phyloP scores from a whole-genome alignment of 495 filamentous ascomycete genomes.

The Extremus antarcticus region DNA sequence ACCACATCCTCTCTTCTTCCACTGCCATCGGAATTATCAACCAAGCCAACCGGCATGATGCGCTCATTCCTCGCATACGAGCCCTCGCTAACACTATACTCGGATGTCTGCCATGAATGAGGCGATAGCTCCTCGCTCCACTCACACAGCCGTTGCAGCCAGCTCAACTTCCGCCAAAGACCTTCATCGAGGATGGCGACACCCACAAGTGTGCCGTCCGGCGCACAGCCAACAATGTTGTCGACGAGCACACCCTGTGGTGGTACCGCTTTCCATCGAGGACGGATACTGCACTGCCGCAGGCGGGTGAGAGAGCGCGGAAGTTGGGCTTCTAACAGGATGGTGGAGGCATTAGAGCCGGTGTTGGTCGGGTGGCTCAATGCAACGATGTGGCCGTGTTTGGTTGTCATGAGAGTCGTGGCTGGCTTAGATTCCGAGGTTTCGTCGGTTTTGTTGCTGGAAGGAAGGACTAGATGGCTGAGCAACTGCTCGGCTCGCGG shows the following conservation, averaged over 20 bases:
- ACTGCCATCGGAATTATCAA: not conserved
- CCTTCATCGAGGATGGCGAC: constrained; percentile 24
- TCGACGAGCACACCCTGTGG: constrained; percentile 21
- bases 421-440: not conserved
- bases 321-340: constrained; percentile 26
- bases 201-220: constrained; percentile 27
- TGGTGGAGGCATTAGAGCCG: not conserved
- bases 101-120: not conserved
- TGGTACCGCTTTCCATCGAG: constrained; percentile 21
- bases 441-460: not conserved
- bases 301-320: constrained; percentile 27
- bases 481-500: constrained; percentile 1
- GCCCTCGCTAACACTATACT: not conserved
- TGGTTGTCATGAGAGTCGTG: constrained; percentile 23
- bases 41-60: constrained; percentile 7
- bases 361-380: constrained; percentile 4
- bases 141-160: constrained; percentile 17
- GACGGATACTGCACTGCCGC: constrained; percentile 22
- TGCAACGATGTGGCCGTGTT: constrained; percentile 19
- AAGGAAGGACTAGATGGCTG: constrained; percentile 5
- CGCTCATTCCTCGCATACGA: constrained; percentile 1
- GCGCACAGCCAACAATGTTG: constrained; percentile 26
- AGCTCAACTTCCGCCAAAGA: constrained; percentile 17
- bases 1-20: constrained; percentile 1
- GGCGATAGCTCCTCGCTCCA: constrained; percentile 10